Evolutionary conservation across 495 filamentous ascomycete genomes (phyloP).

Genomic region (Xylaria castorea): DNA sequence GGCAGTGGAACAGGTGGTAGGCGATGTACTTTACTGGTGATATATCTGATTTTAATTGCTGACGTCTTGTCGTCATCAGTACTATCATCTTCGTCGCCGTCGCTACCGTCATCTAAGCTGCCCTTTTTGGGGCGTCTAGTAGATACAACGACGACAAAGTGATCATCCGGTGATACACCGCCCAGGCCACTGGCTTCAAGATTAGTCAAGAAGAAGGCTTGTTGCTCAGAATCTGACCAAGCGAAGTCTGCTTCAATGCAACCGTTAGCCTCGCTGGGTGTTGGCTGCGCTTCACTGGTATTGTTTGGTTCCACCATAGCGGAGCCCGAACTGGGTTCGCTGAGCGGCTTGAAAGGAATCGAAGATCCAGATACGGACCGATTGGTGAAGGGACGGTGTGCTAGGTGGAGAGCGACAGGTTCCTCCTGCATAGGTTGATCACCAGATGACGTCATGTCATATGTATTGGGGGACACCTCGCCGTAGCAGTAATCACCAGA

Average conservation of each 20-base stretch:
- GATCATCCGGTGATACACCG: conserved; percentile 69
- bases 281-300: conserved; percentile 31
- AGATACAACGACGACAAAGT: conserved; percentile 65
- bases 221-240: conserved; percentile 44
- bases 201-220: conserved; percentile 31
- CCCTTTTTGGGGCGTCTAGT: conserved; percentile 50
- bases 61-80: neutral
- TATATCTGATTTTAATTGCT: conserved; percentile 45
- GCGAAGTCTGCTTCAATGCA: conserved; percentile 45
- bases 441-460: conserved; percentile 48
- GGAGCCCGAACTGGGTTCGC: conserved; percentile 33
- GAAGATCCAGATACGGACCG: conserved; percentile 53
- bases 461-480: conserved; percentile 46
- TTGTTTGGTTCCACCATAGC: conserved; percentile 28
- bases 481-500: conserved; percentile 60
- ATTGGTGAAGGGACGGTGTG: conserved; percentile 34
- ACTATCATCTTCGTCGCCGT: conserved; percentile 24
- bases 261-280: conserved; percentile 37
- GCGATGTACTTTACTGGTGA: conserved; percentile 36
- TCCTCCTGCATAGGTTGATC: conserved; percentile 33
- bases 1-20: conserved; percentile 53
- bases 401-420: conserved; percentile 32
- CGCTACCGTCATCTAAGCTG: conserved; percentile 23
- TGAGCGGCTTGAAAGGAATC: conserved; percentile 51
- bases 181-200: conserved; percentile 71